Conservation (phyloP, 2,329 filamentous ascomycete species). For the Fusarium sterilihyphosum region DNA sequence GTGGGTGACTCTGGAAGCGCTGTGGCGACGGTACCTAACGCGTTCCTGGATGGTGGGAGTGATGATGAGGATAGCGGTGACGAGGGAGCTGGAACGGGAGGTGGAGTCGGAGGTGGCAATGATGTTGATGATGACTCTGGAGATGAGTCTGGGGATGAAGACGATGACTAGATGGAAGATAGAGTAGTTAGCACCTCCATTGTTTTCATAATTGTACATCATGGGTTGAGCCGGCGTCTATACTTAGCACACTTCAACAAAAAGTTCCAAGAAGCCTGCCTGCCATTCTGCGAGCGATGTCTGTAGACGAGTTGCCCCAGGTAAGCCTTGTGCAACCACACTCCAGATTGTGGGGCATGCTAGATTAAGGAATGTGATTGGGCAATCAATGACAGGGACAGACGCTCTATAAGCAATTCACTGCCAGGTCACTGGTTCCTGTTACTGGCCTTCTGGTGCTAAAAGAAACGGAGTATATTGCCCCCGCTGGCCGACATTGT, state of each 20-base stretch:
- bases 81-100: background rate
- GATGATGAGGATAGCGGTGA: background rate
- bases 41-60: background rate
- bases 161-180: rapidly evolving
- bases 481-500: too few relatives aligned
- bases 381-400: too few relatives aligned
- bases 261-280: background rate
- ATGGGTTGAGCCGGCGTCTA: background rate
- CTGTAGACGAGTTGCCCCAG: too few relatives aligned
- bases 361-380: too few relatives aligned
- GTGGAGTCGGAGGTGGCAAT: background rate
- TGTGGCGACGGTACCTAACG: background rate
- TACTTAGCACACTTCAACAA: background rate
- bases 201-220: background rate
- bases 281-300: rapidly evolving
- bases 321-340: too few relatives aligned
- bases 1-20: background rate
- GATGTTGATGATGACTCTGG: background rate
- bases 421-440: too few relatives aligned
- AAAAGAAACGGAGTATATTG: too few relatives aligned
- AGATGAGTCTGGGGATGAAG: background rate
- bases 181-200: background rate
- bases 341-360: too few relatives aligned
- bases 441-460: too few relatives aligned
- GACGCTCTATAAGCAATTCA: too few relatives aligned